Evolutionary conservation across 2,329 filamentous ascomycete genomes (phyloP).

Genomic region (Ceratocystis lukuohia): DNA sequence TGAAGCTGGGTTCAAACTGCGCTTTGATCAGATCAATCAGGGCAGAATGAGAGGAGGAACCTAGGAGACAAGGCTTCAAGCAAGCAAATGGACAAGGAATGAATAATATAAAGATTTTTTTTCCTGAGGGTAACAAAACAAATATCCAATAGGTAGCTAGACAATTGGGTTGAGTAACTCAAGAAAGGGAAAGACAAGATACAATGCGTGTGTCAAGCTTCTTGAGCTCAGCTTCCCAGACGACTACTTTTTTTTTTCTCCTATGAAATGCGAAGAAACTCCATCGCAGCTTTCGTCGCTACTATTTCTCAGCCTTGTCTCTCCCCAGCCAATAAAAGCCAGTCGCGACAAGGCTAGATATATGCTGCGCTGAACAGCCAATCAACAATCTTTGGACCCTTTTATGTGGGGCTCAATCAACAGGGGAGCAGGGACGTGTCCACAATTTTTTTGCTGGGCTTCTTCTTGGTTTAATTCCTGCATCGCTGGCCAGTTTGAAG

Average conservation of each 20-base stretch:
- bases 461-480: background rate
- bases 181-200: background rate
- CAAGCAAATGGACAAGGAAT: background rate
- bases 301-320: slow-evolving; percentile 14
- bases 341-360: slow-evolving; percentile 5
- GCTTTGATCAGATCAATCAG: background rate
- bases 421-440: slow-evolving; percentile 14
- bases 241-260: slow-evolving; percentile 1
- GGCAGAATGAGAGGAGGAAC: background rate
- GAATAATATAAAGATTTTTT: background rate
- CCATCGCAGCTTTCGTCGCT: slow-evolving; percentile 2
- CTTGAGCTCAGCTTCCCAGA: background rate
- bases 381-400: background rate
- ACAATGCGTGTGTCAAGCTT: background rate
- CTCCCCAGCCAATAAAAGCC: slow-evolving; percentile 10
- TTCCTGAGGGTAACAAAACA: background rate
- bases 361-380: background rate
- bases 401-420: background rate
- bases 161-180: background rate
- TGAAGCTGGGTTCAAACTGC: slow-evolving; percentile 21
- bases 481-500: slow-evolving; percentile 13
- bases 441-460: slow-evolving; percentile 8
- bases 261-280: background rate
- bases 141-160: background rate
- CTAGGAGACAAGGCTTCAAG: background rate